Conservation (phyloP, 805 yeast genomes). For the Candida xyloterini region DNA sequence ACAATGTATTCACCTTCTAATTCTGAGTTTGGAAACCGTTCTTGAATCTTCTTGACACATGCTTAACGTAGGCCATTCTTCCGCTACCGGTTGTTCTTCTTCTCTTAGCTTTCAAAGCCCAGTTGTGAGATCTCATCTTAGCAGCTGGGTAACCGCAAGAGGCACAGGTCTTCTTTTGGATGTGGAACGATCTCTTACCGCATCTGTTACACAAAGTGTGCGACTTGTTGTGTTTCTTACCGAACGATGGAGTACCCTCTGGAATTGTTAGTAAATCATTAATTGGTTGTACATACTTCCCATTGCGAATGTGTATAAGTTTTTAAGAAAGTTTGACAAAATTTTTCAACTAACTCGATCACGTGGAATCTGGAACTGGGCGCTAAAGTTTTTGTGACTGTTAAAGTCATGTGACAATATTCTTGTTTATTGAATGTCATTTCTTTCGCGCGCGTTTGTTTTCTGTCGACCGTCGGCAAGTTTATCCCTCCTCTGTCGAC, state of each 20-base stretch:
- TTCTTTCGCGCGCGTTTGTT: background rate
- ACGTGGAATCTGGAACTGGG: slow-evolving; percentile 5
- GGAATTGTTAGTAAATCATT: slow-evolving; percentile 29
- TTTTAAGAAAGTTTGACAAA: slow-evolving; percentile 13
- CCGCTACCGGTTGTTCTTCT: slow-evolving; percentile 99
- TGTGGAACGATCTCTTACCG: slow-evolving; percentile 98
- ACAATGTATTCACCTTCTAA: slow-evolving; percentile 21
- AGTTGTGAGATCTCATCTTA: slow-evolving; percentile 97
- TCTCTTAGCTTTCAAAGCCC: slow-evolving; percentile 99
- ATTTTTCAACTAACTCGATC: slow-evolving; percentile 11
- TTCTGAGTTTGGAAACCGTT: slow-evolving; percentile 88
- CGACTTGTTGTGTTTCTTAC: slow-evolving; percentile 99
- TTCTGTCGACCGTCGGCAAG: slow-evolving; percentile 8
- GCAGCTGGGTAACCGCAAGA: slow-evolving; percentile 99
- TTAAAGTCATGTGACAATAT: background rate
- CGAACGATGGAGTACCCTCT: slow-evolving; percentile 99
- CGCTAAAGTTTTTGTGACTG: slow-evolving; percentile 8
- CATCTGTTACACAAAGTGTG: slow-evolving; percentile 99
- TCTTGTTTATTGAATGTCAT: background rate
- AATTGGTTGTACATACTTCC: slow-evolving; percentile 59
- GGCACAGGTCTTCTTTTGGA: slow-evolving; percentile 98
- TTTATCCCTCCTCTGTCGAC: slow-evolving; percentile 5
- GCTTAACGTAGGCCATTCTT: slow-evolving; percentile 97
- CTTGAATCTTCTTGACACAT: slow-evolving; percentile 97
- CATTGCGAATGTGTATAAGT: slow-evolving; percentile 47